phyloP scores from a whole-genome alignment of 2,329 filamentous ascomycete species.

The Pseudocercospora ulei region DNA sequence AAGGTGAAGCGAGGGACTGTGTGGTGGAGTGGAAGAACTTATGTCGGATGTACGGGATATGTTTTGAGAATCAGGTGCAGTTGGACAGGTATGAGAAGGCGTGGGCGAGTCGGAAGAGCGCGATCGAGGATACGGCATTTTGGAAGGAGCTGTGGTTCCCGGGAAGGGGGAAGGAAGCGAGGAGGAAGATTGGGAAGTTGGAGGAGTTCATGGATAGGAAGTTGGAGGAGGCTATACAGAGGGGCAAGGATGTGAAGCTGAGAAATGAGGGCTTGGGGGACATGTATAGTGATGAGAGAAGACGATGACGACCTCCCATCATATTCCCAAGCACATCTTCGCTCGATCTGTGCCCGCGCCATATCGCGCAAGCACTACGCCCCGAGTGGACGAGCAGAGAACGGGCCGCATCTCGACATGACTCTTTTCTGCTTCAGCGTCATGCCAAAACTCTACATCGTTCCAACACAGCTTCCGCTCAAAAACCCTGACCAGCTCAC shows the following conservation, averaged over 20 bases:
- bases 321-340: no score
- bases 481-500: no score
- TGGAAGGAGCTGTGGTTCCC: constrained; percentile 17
- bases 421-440: no score
- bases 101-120: constrained; percentile 19
- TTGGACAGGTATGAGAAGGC: constrained; percentile 18
- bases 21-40: constrained; percentile 12
- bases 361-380: no score
- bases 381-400: no score
- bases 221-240: constrained; percentile 5
- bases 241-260: constrained; percentile 4
- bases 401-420: no score
- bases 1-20: constrained; percentile 17
- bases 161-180: constrained; percentile 5
- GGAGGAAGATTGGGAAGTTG: constrained; percentile 5
- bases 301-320: no score
- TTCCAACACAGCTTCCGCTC: no score
- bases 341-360: no score
- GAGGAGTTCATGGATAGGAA: constrained; percentile 12
- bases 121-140: constrained; percentile 16
- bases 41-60: constrained; percentile 21
- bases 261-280: not conserved
- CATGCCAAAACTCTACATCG: no score
- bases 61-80: constrained; percentile 13
- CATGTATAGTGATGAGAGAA: constrained; percentile 6